Evolutionary conservation across 2,329 filamentous ascomycete genomes (phyloP).

Genomic region (Penicillium sp.): DNA sequence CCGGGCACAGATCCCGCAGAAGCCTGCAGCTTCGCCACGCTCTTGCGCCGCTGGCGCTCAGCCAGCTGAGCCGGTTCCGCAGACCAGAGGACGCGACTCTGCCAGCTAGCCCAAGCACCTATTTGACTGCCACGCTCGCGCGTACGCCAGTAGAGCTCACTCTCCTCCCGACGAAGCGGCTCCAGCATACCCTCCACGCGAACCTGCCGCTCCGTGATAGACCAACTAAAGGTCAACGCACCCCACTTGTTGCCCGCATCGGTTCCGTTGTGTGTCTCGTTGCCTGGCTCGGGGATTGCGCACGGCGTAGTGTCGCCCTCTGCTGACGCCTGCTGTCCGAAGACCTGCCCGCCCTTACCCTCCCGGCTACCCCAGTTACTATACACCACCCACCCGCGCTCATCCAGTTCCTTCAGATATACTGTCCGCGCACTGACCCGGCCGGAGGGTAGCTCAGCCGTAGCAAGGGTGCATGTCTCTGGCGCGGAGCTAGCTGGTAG

Average conservation of each 20-base stretch:
- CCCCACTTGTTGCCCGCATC: slow-evolving; percentile 69
- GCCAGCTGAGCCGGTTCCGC: slow-evolving; percentile 35
- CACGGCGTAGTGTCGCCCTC: slow-evolving; percentile 35
- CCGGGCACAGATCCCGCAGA: slow-evolving; percentile 15
- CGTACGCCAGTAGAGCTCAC: slow-evolving; percentile 66
- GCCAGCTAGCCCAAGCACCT: slow-evolving; percentile 90
- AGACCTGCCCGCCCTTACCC: slow-evolving; percentile 49
- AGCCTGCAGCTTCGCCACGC: slow-evolving; percentile 26
- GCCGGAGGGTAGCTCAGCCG: slow-evolving; percentile 79
- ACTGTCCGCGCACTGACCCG: slow-evolving; percentile 83
- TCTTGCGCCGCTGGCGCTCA: slow-evolving; percentile 32
- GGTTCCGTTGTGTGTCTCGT: slow-evolving; percentile 20
- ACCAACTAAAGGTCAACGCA: slow-evolving; percentile 89
- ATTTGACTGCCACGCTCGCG: slow-evolving; percentile 78
- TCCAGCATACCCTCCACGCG: slow-evolving; percentile 79
- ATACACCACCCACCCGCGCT: slow-evolving; percentile 84
- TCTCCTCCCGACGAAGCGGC: slow-evolving; percentile 70
- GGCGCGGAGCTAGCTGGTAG: slow-evolving; percentile 68
- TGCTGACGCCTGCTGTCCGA: slow-evolving; percentile 28
- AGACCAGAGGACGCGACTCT: slow-evolving; percentile 72
- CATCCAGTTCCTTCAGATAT: slow-evolving; percentile 93
- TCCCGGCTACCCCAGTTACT: slow-evolving; percentile 80
- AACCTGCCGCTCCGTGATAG: slow-evolving; percentile 82
- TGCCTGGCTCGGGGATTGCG: slow-evolving; percentile 66
- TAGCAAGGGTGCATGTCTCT: slow-evolving; percentile 86